Evolutionary conservation across 2,329 filamentous ascomycete species (phyloP), one percentile per base, ranked within the genome.

Genomic region (Bipolaris gigantea): DNA sequence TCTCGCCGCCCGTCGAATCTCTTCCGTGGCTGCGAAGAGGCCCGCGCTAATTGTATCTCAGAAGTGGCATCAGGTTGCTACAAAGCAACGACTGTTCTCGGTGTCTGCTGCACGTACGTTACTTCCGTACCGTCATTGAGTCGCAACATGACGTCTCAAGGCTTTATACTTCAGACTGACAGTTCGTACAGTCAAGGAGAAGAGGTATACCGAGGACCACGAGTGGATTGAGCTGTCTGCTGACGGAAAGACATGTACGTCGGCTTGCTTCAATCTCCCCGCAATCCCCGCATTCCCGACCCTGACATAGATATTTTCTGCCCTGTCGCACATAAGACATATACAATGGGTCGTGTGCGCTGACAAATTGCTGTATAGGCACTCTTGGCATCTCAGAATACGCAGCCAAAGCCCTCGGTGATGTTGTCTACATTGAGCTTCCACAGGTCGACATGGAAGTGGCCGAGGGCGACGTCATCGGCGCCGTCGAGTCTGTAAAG

Each of bases 401-500:
- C 81, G 94, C 94, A 18, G 90, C 94, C 63, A 85, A 95, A 69
- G 88, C 90, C 63, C 89, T 99, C 59, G 94, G 94, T 64, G 94
- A 99, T 74, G 92, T 97, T 55, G 93, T 99, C 73, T 99, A 89
- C 80, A 92, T 97, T 70, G 94, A 99, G 82, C 88, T 99, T 27
- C 94, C 94, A 52, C 81, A 87, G 63, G 73, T 81, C 51, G 88
- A 85, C 62, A 80, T 86, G 65, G 84, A 88, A 67, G 83, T 96
- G 57, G 77, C 78, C 54, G 83, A 86, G 53, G 92, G 92, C 69
- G 93, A 97, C 72, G 83, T 89, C 61, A 89, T 97, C 65, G 94
- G 94, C 64, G 92, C 93, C 56, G 93, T 99, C 66, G 94, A 99
- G 81, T 97, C 92, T 2, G 94, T 99, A 76, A 99, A 99, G 83